Evolutionary conservation across 75 land plant species (phyloP).

Genomic region (Larix kaempferi): DNA sequence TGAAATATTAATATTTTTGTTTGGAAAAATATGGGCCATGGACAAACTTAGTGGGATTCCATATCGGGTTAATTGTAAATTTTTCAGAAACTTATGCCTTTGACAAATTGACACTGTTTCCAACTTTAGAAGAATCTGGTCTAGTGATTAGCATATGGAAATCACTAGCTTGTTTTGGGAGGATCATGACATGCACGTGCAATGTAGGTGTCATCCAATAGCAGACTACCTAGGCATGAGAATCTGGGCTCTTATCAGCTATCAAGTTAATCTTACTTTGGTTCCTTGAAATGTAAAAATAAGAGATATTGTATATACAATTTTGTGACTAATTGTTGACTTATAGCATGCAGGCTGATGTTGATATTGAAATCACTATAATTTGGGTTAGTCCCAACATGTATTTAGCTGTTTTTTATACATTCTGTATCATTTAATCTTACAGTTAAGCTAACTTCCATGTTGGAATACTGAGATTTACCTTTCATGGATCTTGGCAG

Average conservation of each 20-base stretch:
- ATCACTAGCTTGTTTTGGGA: too few species aligned
- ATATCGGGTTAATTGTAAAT: neutral
- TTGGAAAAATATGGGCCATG: neutral
- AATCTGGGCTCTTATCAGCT: neutral
- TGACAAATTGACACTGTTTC: neutral
- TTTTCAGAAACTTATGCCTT: neutral
- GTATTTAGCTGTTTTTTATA: neutral
- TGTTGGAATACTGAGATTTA: neutral
- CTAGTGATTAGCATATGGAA: too few species aligned
- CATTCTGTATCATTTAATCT: neutral
- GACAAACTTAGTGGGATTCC: neutral
- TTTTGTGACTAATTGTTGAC: neutral
- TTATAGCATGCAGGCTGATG: neutral
- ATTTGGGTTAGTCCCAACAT: neutral
- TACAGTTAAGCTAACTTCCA: neutral
- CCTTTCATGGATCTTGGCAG: constrained; percentile 34
- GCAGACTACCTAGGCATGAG: neutral
- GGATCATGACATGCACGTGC: too few species aligned
- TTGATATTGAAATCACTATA: neutral
- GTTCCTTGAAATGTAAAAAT: neutral
- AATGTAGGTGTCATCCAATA: neutral
- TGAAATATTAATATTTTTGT: too few species aligned
- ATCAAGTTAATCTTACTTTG: neutral
- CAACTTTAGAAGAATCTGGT: too few species aligned
- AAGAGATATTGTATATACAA: neutral